Base-by-base conservation (phyloP, 805 yeast genomes). In the Lipomyces starkeyi region DNA sequence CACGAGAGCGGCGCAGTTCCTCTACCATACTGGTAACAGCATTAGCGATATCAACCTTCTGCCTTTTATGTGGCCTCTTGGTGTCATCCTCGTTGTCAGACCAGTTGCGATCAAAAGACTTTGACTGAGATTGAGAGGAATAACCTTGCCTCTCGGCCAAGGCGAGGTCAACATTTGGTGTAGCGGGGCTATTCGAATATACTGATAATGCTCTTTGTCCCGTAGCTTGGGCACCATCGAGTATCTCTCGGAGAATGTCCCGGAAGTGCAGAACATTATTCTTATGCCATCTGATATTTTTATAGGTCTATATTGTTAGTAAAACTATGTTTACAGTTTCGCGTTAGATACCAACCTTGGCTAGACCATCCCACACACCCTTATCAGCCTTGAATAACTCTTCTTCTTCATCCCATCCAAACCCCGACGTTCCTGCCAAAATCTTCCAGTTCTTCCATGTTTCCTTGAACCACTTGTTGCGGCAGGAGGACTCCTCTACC, bases 401-500 rank as follows among this genome's bases (percentile, higher is more conserved):
- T 17, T 40, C 20, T 40, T 40, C 8, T 43, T 43, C 49, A 14
- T 43, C 49, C 49, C 49, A 43, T 43, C 49, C 49, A 43, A 43
- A 43, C 9, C 49, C 49, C 4, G 49, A 43, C 9, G 2, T 43
- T 17, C 49, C 20, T 14, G 49, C 20, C 49, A 43, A 43, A 43
- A 43, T 43, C 49, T 43, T 43, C 49, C 49, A 43, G 49, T 43
- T 43, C 49, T 43, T 43, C 49, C 49, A 40, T 3, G 49, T 6
- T 40, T 40, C 49, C 22, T 40, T 40, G n/a, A 40, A 40, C 49
- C 49, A 40, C 20, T 40, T 40, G 20, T 40, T 40, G 2, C 49
- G 49, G 49, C 49, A 40, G 3, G 49, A 40, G 49, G 49, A 40
- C 0, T 40, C 49, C 20, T 40, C 49, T 14, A 40, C 17, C 49